Percentiles rank a stretch among this genome's conserved stretches.
phyloP scores from a whole-genome alignment of 805 yeast species.

The Sugiyamaella lignohabitans region DNA sequence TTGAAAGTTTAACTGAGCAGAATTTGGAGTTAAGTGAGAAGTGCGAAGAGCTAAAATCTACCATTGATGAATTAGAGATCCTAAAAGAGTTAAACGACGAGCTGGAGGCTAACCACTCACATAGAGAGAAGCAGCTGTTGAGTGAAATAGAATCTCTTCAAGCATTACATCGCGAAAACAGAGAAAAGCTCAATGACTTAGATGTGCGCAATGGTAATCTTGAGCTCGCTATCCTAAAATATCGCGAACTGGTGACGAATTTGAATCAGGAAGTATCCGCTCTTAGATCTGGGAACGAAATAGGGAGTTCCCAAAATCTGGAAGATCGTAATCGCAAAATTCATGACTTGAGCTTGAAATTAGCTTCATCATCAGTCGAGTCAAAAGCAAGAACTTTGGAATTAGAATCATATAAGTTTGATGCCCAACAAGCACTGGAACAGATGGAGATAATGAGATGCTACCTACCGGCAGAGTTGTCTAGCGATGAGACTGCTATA shows the following conservation, averaged over 20 bases:
- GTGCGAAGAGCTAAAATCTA: slow-evolving; percentile 34
- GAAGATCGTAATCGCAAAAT: slow-evolving; percentile 14
- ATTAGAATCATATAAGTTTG: slow-evolving; percentile 22
- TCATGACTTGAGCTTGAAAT: slow-evolving; percentile 21
- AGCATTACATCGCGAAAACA: slow-evolving; percentile 13
- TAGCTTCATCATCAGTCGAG: slow-evolving; percentile 16
- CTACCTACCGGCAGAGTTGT: slow-evolving; percentile 20
- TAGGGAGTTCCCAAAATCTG: neutral
- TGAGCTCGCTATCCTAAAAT: slow-evolving; percentile 29
- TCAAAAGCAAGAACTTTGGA: slow-evolving; percentile 20
- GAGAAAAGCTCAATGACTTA: slow-evolving; percentile 22
- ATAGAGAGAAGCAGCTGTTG: slow-evolving; percentile 39
- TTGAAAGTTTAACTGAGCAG: slow-evolving; percentile 34
- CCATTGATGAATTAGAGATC: slow-evolving; percentile 47
- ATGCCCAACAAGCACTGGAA: slow-evolving; percentile 23
- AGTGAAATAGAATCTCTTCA: slow-evolving; percentile 32
- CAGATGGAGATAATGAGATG: slow-evolving; percentile 24
- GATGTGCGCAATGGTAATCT: slow-evolving; percentile 30
- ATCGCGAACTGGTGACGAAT: slow-evolving; percentile 25
- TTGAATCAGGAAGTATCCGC: slow-evolving; percentile 25
- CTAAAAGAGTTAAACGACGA: slow-evolving; percentile 47
- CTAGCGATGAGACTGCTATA: slow-evolving; percentile 14
- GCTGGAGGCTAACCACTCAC: slow-evolving; percentile 41
- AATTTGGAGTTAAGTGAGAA: slow-evolving; percentile 35
- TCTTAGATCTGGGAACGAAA: slow-evolving; percentile 13